Conservation (phyloP, 495 filamentous ascomycete genomes). For the Pseudotulostoma volvatum region DNA sequence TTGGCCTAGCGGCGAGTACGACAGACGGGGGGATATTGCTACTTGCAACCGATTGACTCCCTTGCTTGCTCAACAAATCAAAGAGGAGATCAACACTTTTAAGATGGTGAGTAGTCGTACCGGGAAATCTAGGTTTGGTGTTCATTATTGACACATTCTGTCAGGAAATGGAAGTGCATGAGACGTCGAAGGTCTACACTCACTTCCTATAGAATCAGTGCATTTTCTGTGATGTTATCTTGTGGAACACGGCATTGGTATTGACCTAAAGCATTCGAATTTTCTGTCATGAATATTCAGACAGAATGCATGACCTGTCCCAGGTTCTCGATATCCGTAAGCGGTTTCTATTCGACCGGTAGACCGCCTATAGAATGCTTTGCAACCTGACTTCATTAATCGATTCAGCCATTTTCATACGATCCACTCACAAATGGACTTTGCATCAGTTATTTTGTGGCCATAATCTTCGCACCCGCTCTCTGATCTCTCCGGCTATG, state of each 20-base stretch:
- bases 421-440: no score
- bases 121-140: neutral
- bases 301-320: neutral
- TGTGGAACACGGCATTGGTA: slow-evolving; percentile 1
- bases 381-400: neutral
- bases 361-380: neutral
- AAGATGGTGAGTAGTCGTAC: slow-evolving; percentile 72
- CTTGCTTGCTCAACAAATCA: slow-evolving; percentile 96
- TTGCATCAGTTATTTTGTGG: neutral
- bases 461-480: neutral
- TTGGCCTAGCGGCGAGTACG: slow-evolving; percentile 90
- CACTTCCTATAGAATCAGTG: slow-evolving; percentile 76
- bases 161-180: slow-evolving; percentile 99
- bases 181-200: slow-evolving; percentile 95
- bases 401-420: neutral
- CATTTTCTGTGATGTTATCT: slow-evolving; percentile 6
- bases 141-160: slow-evolving; percentile 14
- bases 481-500: neutral
- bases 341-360: neutral
- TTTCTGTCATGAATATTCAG: slow-evolving; percentile 2
- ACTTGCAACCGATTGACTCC: slow-evolving; percentile 97
- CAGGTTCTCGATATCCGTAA: neutral
- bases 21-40: slow-evolving; percentile 86
- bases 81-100: slow-evolving; percentile 97
- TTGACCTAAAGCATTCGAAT: slow-evolving; percentile 1